These are phyloP conservation scores for Talaromyces sp. DNA, from an alignment of 2,329 filamentous ascomycete genomes.

Conservation along the genomic window DNA sequence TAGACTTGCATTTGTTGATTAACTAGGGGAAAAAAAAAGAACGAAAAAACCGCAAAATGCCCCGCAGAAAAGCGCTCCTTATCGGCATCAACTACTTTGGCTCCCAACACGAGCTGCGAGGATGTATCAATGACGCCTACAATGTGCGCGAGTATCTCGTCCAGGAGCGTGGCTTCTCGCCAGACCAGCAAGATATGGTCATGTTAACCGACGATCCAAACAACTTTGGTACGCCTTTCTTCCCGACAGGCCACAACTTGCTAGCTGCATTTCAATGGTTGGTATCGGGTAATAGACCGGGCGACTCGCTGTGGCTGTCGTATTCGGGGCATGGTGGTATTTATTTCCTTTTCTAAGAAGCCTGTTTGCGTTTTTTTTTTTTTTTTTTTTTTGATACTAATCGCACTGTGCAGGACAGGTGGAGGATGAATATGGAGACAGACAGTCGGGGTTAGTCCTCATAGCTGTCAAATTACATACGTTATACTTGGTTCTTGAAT, in stretches of 20 bases:
- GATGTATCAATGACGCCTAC: slow-evolving; percentile 47
- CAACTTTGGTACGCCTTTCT: slow-evolving; percentile 25
- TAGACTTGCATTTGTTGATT: background rate
- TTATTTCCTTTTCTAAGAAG: slow-evolving; percentile 31
- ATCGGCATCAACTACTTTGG: slow-evolving; percentile 51
- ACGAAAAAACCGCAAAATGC: background rate
- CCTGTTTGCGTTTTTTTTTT: background rate
- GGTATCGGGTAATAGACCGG: slow-evolving; percentile 42
- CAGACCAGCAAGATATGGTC: slow-evolving; percentile 38
- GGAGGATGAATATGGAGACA: slow-evolving; percentile 6
- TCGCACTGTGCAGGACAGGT: slow-evolving; percentile 6
- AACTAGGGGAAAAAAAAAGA: background rate
- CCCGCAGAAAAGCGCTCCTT: slow-evolving; percentile 42
- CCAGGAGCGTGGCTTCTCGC: slow-evolving; percentile 38
- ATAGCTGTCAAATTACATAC: background rate
- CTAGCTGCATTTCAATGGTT: slow-evolving; percentile 56
- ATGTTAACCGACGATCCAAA: slow-evolving; percentile 39
- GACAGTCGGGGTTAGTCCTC: slow-evolving; percentile 6
- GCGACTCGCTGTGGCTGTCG: slow-evolving; percentile 51
- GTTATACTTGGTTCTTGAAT: background rate
- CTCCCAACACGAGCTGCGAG: slow-evolving; percentile 39
- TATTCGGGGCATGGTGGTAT: slow-evolving; percentile 58
- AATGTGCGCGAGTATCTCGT: slow-evolving; percentile 45
- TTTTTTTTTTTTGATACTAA: too few relatives aligned
- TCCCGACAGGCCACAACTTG: slow-evolving; percentile 40